These are phyloP conservation scores for Verticillium longisporum DNA, from an alignment of 2,329 filamentous ascomycete genomes.

Conservation along the genomic window DNA sequence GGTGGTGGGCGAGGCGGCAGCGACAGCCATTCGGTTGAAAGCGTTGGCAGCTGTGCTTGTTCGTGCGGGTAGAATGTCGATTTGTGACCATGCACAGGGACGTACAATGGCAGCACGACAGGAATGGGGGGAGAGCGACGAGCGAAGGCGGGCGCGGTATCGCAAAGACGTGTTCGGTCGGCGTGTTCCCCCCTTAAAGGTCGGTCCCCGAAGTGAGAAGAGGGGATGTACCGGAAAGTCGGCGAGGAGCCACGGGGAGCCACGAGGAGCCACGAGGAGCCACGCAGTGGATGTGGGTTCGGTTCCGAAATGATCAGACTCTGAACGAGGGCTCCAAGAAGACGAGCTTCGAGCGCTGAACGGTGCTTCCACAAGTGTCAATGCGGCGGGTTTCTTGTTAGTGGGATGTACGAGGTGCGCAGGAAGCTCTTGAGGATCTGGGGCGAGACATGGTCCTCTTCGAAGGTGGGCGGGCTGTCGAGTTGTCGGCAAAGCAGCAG, in stretches of 20 bases:
- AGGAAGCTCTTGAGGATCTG: constrained; percentile 1
- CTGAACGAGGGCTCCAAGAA: not conserved
- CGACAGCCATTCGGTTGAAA: not conserved
- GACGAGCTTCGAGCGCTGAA: not conserved
- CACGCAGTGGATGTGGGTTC: not conserved
- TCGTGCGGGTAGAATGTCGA: not conserved
- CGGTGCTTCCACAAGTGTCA: not conserved
- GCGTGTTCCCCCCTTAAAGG: not conserved
- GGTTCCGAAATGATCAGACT: not conserved
- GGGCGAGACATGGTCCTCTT: constrained; percentile 33
- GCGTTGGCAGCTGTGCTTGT: not conserved
- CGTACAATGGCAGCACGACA: not conserved
- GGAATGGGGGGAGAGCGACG: not conserved
- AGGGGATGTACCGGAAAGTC: not conserved
- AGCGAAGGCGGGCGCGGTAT: not conserved
- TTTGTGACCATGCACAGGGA: not conserved
- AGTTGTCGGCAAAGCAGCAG: not conserved
- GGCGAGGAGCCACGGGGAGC: not conserved
- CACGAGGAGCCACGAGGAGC: too few relatives aligned
- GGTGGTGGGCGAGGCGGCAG: not conserved
- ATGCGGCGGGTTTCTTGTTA: not conserved
- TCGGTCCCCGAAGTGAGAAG: not conserved
- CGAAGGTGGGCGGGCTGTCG: constrained; percentile 3
- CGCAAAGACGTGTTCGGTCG: not conserved
- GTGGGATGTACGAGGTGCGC: not conserved